Conservation (phyloP, 345 rosid species). For the Gossypium ekmanianum region DNA sequence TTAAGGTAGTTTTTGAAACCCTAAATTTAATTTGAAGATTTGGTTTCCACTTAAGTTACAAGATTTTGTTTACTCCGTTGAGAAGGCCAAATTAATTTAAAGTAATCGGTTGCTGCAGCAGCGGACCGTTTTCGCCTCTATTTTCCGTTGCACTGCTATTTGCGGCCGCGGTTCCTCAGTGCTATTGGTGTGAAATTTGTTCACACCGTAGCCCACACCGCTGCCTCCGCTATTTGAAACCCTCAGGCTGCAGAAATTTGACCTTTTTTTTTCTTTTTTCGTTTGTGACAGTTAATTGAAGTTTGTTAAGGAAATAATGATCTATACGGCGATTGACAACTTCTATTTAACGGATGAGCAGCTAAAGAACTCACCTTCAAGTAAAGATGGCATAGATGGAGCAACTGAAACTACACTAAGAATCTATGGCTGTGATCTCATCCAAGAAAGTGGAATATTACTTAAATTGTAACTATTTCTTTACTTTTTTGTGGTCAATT, state of each 20-base stretch:
- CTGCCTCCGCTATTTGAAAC: background rate
- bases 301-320: slow-evolving; percentile 41
- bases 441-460: slow-evolving; percentile 86
- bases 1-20: background rate
- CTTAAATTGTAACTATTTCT: slow-evolving; percentile 64
- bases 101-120: no score
- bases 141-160: no score
- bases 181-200: background rate
- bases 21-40: background rate
- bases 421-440: slow-evolving; percentile 91
- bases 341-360: slow-evolving; percentile 82
- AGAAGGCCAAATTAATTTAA: no score
- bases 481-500: background rate
- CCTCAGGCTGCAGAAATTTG: background rate
- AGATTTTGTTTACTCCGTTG: background rate
- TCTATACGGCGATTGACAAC: slow-evolving; percentile 86
- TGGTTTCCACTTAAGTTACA: background rate
- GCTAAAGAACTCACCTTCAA: slow-evolving; percentile 62
- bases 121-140: no score
- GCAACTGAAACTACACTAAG: slow-evolving; percentile 67
- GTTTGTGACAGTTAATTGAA: slow-evolving; percentile 17
- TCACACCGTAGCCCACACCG: background rate
- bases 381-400: slow-evolving; percentile 88
- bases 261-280: background rate
- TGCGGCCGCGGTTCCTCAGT: no score